phyloP scores from a whole-genome alignment of 1,139 yeast genomes.

The Diutina sp. region DNA sequence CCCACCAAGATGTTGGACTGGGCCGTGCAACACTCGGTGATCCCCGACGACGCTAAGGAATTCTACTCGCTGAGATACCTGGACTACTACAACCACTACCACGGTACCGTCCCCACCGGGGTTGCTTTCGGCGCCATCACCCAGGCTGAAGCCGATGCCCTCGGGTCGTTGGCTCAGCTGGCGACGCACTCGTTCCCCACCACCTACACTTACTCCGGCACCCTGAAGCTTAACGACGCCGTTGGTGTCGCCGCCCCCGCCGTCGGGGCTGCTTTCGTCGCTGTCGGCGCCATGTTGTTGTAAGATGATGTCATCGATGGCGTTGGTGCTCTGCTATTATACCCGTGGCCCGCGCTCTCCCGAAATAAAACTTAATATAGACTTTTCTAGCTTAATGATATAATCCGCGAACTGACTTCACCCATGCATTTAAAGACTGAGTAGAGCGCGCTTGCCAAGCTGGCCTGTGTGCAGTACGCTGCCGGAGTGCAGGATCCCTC shows the following conservation, averaged over 20 bases:
- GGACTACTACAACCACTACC: neutral
- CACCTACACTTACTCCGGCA: neutral
- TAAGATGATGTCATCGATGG: neutral
- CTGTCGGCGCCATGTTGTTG: neutral
- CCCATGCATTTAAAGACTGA: too few relatives aligned
- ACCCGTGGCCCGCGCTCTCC: too few relatives aligned
- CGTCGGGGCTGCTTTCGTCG: neutral
- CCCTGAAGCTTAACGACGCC: neutral
- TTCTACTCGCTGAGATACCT: constrained; percentile 1
- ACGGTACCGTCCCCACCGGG: neutral
- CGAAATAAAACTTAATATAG: too few relatives aligned
- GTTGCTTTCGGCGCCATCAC: constrained; percentile 1
- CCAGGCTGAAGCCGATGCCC: constrained; percentile 1
- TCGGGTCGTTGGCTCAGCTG: neutral
- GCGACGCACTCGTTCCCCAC: neutral
- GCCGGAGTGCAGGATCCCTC: neutral
- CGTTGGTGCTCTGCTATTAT: too few relatives aligned
- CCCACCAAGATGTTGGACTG: neutral
- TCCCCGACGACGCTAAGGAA: neutral
- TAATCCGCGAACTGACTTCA: too few relatives aligned
- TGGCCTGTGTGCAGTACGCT: neutral
- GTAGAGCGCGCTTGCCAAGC: too few relatives aligned
- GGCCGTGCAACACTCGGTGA: neutral
- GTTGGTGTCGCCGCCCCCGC: neutral
- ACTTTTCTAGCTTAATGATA: too few relatives aligned